Conservation (phyloP, 768 basidiomycete species). For the Rhodotorula kratochvilovae region DNA sequence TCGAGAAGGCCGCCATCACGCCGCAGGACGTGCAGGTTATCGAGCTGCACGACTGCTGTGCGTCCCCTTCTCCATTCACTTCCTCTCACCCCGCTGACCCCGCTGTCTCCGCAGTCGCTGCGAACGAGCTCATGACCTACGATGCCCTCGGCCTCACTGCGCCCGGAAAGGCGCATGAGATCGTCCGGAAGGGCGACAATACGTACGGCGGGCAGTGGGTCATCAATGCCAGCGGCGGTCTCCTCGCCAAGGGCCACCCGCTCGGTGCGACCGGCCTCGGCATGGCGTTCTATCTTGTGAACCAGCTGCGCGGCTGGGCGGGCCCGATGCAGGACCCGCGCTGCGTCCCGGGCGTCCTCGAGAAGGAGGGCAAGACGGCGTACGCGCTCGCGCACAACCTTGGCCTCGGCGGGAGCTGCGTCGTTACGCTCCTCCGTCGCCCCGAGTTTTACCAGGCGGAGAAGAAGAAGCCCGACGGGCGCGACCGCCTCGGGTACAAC, state of each 20-base stretch:
- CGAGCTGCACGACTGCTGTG: constrained; percentile 76
- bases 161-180: constrained; percentile 62
- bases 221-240: constrained; percentile 75
- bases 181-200: constrained; percentile 72
- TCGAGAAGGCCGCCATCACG: constrained; percentile 66
- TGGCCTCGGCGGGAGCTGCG: constrained; percentile 52
- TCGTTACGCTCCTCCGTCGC: constrained; percentile 67
- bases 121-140: constrained; percentile 67
- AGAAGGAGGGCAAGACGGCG: constrained; percentile 28
- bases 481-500: constrained; percentile 70
- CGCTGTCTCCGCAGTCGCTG: constrained; percentile 10
- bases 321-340: constrained; percentile 40
- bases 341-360: constrained; percentile 16
- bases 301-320: constrained; percentile 32
- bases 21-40: constrained; percentile 69
- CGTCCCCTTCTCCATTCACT: constrained; percentile 49
- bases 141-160: constrained; percentile 70
- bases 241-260: constrained; percentile 85
- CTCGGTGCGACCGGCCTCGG: constrained; percentile 40
- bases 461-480: constrained; percentile 56
- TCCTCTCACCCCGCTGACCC: background rate
- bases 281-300: constrained; percentile 14
- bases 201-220: constrained; percentile 67
- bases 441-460: constrained; percentile 63
- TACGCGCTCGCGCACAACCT: constrained; percentile 78